Evolutionary conservation across 75 land plant species (phyloP).

Genomic region (Picea glauca): DNA sequence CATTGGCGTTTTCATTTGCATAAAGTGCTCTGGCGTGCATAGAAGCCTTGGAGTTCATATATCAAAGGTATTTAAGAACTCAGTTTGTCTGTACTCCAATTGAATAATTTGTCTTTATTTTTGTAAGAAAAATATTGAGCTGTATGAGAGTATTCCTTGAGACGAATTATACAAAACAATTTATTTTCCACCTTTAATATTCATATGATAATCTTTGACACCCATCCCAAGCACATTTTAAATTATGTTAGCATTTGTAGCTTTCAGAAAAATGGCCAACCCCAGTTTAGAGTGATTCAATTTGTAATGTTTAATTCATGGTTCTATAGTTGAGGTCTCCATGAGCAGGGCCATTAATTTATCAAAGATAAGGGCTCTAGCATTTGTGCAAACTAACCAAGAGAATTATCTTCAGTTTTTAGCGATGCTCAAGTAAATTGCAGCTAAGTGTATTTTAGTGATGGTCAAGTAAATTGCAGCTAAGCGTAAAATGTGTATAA

Average conservation of each 20-base stretch:
- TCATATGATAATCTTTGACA: neutral
- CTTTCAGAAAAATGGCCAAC: neutral
- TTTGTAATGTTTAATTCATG: neutral
- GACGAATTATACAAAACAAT: neutral
- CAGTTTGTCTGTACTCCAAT: neutral
- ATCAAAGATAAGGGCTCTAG: neutral
- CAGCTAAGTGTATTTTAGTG: neutral
- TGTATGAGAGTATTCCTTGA: neutral
- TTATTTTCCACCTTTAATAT: neutral
- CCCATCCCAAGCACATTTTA: neutral
- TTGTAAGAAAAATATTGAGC: neutral
- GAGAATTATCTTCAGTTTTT: no score
- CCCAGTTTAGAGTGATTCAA: neutral
- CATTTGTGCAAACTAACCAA: no score
- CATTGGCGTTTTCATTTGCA: constrained; percentile 87
- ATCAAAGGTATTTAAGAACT: constrained; percentile 61
- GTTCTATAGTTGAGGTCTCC: neutral
- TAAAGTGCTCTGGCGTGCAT: constrained; percentile 96
- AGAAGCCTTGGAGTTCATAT: constrained; percentile 97
- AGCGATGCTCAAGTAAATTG: neutral
- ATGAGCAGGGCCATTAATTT: neutral
- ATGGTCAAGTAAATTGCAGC: neutral
- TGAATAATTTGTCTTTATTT: neutral
- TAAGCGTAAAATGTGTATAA: neutral
- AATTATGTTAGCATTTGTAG: neutral